A percentile compares a stretch with the other conserved stretches of the same genome.
phyloP scores from a whole-genome alignment of 1,139 yeast genomes.

The Wickerhamomyces sp. region DNA sequence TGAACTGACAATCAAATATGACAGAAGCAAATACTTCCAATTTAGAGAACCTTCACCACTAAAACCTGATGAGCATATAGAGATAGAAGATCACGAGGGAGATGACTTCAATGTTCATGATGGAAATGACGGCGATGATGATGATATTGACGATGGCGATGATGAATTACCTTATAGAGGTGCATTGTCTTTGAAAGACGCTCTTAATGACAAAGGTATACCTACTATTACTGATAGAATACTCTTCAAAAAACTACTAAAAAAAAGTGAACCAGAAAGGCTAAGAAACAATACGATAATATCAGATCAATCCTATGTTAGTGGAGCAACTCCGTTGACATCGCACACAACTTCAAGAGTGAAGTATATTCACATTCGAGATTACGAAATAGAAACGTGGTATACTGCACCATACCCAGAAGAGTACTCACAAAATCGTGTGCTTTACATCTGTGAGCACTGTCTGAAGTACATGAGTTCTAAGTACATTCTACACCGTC shows the following conservation, averaged over 20 bases:
- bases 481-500: slow-evolving; percentile 64
- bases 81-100: slow-evolving; percentile 19
- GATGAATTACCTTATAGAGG: slow-evolving; percentile 64
- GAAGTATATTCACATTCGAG: slow-evolving; percentile 60
- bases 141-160: slow-evolving; percentile 13
- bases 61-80: slow-evolving; percentile 12
- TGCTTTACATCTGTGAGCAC: slow-evolving; percentile 75
- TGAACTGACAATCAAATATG: slow-evolving; percentile 18
- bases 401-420: slow-evolving; percentile 92
- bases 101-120: slow-evolving; percentile 24
- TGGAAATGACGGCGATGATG: slow-evolving; percentile 7
- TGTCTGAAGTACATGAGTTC: slow-evolving; percentile 82
- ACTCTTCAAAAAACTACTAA: slow-evolving; percentile 38
- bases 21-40: slow-evolving; percentile 19
- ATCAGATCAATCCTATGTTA: slow-evolving; percentile 16
- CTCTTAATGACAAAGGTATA: slow-evolving; percentile 55
- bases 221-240: slow-evolving; percentile 52
- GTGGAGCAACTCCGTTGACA: slow-evolving; percentile 13
- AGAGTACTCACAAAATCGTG: slow-evolving; percentile 61
- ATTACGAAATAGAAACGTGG: slow-evolving; percentile 82
- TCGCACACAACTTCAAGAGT: slow-evolving; percentile 38
- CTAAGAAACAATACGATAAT: slow-evolving; percentile 20
- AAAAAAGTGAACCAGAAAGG: slow-evolving; percentile 26
- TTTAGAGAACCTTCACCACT: slow-evolving; percentile 25
- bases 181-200: slow-evolving; percentile 51